Evolutionary conservation across 2,329 filamentous ascomycete genomes (phyloP), one percentile per base, ranked within the genome.

Genomic region (Paecilomyces fulvus): DNA sequence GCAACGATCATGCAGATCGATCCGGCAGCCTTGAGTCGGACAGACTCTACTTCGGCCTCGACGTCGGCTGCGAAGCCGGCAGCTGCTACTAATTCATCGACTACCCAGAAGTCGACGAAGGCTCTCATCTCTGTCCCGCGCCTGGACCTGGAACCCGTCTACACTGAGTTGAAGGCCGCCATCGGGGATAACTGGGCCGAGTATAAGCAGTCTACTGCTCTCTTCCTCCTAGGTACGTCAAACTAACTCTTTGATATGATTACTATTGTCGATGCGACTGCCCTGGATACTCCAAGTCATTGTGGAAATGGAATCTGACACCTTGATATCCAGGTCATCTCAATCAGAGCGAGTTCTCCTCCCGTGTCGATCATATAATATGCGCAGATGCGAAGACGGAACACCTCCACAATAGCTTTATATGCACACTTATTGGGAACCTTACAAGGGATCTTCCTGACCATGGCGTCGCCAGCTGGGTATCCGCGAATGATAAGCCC

Each of bases 381-480:
- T 77, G 74, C 62, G 69, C 74, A 51, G 77, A 81, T 52, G 73
- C 79, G 6, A 76, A 77, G 57, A 77, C 73, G 25, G 79, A 81
- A 65, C 80, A 83, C 62, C 77, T 84, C 7, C 84, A 87, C 70
- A 87, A 87, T 64, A 80, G 81, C 51, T 78, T 86, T 48, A 68
- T 86, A 57, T 77, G 78, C 63, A 80, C 80, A 21, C 77, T 87
- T 52, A 80, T 81, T 60, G 80, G 77, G 21, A 87, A 87, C 63
- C 74, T 80, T 21, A 75, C 74, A 58, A 79, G 83, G 64, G 84
- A 87, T 64, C 73, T 80, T 30, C 84, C 84, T 1, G 81, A 84
- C 55, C 79, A 83, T 57, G 82, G 83, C 49, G 80, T 85, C 57
- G 84, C 84, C 59, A 80, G 77, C 63, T 87, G 82, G 82, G 84